A percentile compares a stretch with the other conserved stretches of the same genome.
phyloP scores from a whole-genome alignment of 257 asterid genomes.

The Lycium barbarum region DNA sequence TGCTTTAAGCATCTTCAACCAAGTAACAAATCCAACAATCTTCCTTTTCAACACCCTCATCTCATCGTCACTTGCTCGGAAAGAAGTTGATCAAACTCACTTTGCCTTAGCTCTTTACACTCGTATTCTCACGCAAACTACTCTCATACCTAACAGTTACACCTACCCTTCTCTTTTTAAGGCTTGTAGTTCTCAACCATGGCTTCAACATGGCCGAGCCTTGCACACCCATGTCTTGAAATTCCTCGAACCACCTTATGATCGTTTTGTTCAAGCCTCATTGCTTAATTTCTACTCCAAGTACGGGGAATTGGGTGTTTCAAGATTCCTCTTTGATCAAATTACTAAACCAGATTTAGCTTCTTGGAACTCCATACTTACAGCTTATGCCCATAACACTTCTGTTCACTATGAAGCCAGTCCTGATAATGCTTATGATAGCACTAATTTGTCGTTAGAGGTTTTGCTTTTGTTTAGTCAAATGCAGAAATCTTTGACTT shows the following conservation, averaged over 20 bases:
- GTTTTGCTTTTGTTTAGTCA: conserved; percentile 52
- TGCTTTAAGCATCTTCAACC: conserved; percentile 56
- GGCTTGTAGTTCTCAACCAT: conserved; percentile 55
- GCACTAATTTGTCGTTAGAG: conserved; percentile 34
- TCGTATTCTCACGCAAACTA: conserved; percentile 38
- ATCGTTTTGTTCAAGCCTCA: conserved; percentile 70
- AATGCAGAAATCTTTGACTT: conserved; percentile 48
- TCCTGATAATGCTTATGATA: not conserved
- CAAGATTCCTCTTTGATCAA: conserved; percentile 44
- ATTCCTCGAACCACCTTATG: conserved; percentile 56
- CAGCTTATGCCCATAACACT: conserved; percentile 47
- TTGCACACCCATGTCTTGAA: conserved; percentile 73
- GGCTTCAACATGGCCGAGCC: conserved; percentile 61
- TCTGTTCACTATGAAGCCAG: conserved; percentile 3
- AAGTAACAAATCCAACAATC: conserved; percentile 54
- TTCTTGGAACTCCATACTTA: conserved; percentile 60
- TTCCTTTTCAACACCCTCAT: conserved; percentile 75
- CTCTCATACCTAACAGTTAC: conserved; percentile 59
- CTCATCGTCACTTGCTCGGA: conserved; percentile 47
- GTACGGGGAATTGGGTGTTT: conserved; percentile 59
- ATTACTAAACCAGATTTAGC: conserved; percentile 53
- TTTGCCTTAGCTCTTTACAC: conserved; percentile 56
- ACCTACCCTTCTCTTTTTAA: conserved; percentile 82
- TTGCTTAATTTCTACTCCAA: conserved; percentile 73
- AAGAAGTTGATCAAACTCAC: conserved; percentile 42